Evolutionary conservation across 805 yeast species (phyloP), one percentile per base, ranked within the genome.

Genomic region (Kazachstania bromeliacearum): DNA sequence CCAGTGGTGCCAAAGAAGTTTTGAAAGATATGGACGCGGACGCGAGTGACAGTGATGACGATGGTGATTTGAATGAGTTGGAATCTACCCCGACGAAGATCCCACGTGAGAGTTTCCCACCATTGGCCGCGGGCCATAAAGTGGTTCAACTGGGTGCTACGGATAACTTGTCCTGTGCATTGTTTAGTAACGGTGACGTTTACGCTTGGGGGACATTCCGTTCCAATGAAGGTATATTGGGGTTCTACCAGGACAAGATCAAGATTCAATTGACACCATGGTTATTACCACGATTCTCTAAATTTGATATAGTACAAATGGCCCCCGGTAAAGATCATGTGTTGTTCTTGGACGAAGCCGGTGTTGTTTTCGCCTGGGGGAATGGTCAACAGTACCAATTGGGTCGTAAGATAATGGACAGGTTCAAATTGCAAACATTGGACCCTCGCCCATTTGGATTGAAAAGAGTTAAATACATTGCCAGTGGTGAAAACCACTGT

Each of bases 181-280:
- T 92, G 39, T 72, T 79, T 27, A 79, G 74, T 32, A 77, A 75
- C 36, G 97, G 98, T 25, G 85, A 82, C 27, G 87, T 94, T 7
- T 92, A 79, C 59, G 94, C 96, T 0, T 92, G 98, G 97, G 99
- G 99, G 26, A 84, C 96, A 15, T 92, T 92, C 64, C 79, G 92
- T 63, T 78, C 87, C 56, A 84, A 84, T 49, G 97, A 92, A 61
- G 98, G 98, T 37, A 67, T 79, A 28, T 69, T 89, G 38, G 95
- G 96, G 2, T 59, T 59, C 26, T 92, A 84, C 61, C 72, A 74
- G 45, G 77, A 77, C 41, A 71, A 74, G 34, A 70, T 75, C 26
- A 60, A 67, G 43, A 60, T 77, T 33, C 97, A 92, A 61, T 63
- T 50, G 17, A 66, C 66, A 1, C 98, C 98, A 7, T 60, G 65